A percentile compares a stretch with the other conserved stretches of the same genome.
phyloP scores from a whole-genome alignment of 228 moss, liverwort and hornwort species.

The Sphagnum fallax region DNA sequence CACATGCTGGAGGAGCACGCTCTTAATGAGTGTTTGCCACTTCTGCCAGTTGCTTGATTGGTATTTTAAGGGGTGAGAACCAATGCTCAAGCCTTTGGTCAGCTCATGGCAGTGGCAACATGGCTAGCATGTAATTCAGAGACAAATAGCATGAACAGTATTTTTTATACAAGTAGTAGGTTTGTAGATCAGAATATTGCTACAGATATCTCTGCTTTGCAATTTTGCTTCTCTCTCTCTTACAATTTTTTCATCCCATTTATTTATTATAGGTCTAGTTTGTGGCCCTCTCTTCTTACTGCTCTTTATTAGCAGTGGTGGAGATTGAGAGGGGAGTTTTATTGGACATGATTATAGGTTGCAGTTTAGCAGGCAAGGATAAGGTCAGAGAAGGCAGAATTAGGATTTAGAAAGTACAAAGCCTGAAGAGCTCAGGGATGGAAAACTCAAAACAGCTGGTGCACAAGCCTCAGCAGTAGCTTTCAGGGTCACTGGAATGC shows the following conservation, averaged over 20 bases:
- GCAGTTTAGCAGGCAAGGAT: background rate
- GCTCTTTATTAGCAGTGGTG: background rate
- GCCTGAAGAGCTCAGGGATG: background rate
- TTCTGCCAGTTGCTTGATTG: background rate
- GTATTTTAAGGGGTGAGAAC: background rate
- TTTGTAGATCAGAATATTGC: background rate
- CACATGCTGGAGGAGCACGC: constrained; percentile 42
- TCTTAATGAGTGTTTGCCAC: constrained; percentile 18
- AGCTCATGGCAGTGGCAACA: background rate
- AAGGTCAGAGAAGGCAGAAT: background rate
- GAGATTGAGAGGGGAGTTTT: background rate
- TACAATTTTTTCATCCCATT: background rate
- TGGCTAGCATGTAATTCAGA: background rate
- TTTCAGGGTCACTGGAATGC: background rate
- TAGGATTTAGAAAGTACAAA: background rate
- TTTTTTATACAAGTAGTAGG: background rate
- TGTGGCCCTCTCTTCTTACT: background rate
- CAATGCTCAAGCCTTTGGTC: background rate
- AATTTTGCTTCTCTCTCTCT: background rate
- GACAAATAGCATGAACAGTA: background rate
- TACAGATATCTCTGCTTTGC: background rate
- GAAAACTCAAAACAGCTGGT: background rate
- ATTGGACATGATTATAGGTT: background rate
- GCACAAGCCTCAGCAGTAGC: background rate
- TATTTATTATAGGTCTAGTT: background rate